phyloP scores from a whole-genome alignment of 1,139 yeast genomes.

The Lodderomyces beijingensis region DNA sequence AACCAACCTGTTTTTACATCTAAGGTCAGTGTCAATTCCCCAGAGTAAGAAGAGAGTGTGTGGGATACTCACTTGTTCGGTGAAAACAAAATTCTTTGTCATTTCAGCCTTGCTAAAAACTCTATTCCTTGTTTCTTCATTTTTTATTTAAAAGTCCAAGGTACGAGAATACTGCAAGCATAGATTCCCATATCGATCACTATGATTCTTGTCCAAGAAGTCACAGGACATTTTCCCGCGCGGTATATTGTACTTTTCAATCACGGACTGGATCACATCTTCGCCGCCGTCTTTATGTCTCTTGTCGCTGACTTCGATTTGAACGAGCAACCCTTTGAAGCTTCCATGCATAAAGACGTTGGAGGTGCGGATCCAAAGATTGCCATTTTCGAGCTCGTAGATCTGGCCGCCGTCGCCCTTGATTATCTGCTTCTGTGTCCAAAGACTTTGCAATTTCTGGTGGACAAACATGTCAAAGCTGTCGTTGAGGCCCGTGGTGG shows the following conservation, averaged over 20 bases:
- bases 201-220: conserved; percentile 23
- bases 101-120: too few relatives aligned
- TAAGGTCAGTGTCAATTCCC: too few relatives aligned
- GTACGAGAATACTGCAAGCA: conserved; percentile 46
- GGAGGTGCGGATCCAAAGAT: conserved; percentile 51
- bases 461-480: conserved; percentile 45
- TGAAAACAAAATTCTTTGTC: too few relatives aligned
- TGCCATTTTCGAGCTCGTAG: conserved; percentile 49
- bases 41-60: too few relatives aligned
- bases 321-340: conserved; percentile 66
- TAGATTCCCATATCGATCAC: conserved; percentile 40
- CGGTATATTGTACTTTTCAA: conserved; percentile 37
- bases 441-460: conserved; percentile 62
- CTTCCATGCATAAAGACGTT: conserved; percentile 72
- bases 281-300: not conserved
- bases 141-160: conserved; percentile 11
- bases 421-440: conserved; percentile 69
- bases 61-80: too few relatives aligned
- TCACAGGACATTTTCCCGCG: conserved; percentile 35
- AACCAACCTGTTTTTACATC: too few relatives aligned
- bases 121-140: too few relatives aligned
- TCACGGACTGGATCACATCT: conserved; percentile 22
- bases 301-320: conserved; percentile 37
- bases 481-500: conserved; percentile 47
- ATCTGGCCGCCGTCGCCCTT: conserved; percentile 75